A percentile compares a stretch with the other conserved stretches of the same genome.
Conservation (phyloP, 331 rosid genomes). For the Acacia pycnantha region DNA sequence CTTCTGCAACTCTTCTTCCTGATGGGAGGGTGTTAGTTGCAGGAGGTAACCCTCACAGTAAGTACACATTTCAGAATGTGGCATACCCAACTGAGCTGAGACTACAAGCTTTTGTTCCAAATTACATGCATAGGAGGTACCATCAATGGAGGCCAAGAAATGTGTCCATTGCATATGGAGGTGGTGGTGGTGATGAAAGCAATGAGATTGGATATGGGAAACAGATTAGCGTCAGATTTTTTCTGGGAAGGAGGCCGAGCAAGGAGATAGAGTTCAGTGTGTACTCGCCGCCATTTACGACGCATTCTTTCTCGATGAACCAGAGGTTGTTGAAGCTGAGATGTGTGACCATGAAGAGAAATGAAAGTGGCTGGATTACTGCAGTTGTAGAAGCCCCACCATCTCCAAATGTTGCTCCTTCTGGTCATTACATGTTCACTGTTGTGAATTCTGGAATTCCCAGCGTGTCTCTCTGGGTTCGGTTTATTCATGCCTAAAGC, state of each 20-base stretch:
- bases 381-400: constrained; percentile 69
- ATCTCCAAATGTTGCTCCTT: constrained; percentile 58
- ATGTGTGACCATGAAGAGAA: constrained; percentile 32
- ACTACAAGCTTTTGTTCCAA: constrained; percentile 77
- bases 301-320: constrained; percentile 77
- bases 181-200: background rate
- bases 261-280: constrained; percentile 41
- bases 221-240: constrained; percentile 53
- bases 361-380: constrained; percentile 30
- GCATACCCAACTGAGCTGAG: constrained; percentile 76
- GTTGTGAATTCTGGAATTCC: constrained; percentile 67
- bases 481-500: constrained; percentile 32
- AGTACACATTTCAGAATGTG: constrained; percentile 48
- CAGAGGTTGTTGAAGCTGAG: constrained; percentile 71
- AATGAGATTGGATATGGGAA: constrained; percentile 43
- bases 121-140: constrained; percentile 49
- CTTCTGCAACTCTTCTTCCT: constrained; percentile 68
- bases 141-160: constrained; percentile 49
- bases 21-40: constrained; percentile 75
- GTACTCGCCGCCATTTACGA: constrained; percentile 72
- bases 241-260: constrained; percentile 27
- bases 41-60: constrained; percentile 62
- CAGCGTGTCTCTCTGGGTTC: constrained; percentile 62
- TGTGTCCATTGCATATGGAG: constrained; percentile 37
- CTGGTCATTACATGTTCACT: constrained; percentile 73